These are phyloP conservation scores for Tetrapisispora nanseiensis DNA, from an alignment of 805 yeast species.

Conservation along the genomic window DNA sequence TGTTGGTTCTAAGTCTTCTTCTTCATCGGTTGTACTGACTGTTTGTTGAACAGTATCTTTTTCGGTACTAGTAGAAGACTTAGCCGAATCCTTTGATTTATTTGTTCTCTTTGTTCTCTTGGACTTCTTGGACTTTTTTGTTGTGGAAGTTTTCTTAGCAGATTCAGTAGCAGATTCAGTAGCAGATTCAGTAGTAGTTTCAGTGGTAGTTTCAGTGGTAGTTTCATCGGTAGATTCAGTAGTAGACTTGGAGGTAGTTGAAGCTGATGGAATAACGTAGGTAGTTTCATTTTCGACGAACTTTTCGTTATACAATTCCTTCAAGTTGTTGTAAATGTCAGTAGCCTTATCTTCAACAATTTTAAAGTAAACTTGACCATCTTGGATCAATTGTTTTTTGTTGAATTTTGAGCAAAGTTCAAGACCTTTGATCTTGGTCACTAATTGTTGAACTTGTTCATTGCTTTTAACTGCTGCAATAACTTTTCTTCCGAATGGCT, in stretches of 20 bases:
- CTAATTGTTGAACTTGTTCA: background rate
- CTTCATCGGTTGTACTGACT: background rate
- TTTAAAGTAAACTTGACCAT: background rate
- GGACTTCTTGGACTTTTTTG: background rate
- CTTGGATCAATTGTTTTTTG: background rate
- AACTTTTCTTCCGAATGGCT: conserved; percentile 1
- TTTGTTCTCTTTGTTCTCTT: background rate
- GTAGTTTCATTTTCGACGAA: background rate
- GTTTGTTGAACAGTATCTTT: background rate
- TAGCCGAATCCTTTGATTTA: background rate
- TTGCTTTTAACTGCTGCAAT: background rate
- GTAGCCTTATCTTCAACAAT: background rate
- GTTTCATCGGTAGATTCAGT: background rate
- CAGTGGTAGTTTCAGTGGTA: background rate
- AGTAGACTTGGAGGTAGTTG: background rate
- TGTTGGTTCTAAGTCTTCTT: conserved; percentile 1
- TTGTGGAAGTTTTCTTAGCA: background rate
- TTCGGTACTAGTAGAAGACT: background rate
- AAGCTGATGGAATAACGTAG: background rate
- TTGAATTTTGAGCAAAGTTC: conserved; percentile 1
- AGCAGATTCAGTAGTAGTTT: conserved; percentile 1
- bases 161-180: background rate
- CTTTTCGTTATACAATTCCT: background rate
- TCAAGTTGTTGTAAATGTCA: background rate
- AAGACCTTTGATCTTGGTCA: background rate